phyloP scores from a whole-genome alignment of 1,284 basidiomycete species.

The Exsudoporus floridanus region DNA sequence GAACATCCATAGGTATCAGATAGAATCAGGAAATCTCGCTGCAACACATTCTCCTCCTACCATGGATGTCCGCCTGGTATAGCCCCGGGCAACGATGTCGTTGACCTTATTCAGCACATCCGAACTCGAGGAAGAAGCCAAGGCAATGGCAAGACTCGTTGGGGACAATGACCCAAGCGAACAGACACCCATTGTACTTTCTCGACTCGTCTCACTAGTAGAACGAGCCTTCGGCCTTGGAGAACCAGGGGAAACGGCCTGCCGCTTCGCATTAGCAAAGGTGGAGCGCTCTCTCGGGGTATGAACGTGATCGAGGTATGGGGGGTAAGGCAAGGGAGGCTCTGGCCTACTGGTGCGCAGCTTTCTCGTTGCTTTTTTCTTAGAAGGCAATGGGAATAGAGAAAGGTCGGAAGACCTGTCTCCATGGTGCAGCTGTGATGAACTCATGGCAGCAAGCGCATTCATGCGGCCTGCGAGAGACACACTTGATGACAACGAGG shows the following conservation, averaged over 20 bases:
- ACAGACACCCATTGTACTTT: slow-evolving; percentile 9
- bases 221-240: slow-evolving; percentile 10
- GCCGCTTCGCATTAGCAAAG: not conserved
- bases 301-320: slow-evolving; percentile 14
- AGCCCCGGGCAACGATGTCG: slow-evolving; percentile 26
- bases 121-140: slow-evolving; percentile 25
- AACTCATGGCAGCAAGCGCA: not conserved
- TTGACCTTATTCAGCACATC: slow-evolving; percentile 27
- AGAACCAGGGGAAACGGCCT: slow-evolving; percentile 12
- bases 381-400: slow-evolving; percentile 25
- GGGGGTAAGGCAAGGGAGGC: slow-evolving; percentile 25
- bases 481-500: slow-evolving; percentile 17
- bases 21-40: not conserved
- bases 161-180: slow-evolving; percentile 26
- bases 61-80: slow-evolving; percentile 15
- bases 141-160: slow-evolving; percentile 24
- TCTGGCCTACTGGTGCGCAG: slow-evolving; percentile 2
- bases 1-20: not conserved
- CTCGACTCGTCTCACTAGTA: slow-evolving; percentile 3
- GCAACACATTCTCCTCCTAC: not conserved
- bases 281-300: not conserved
- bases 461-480: slow-evolving; percentile 17
- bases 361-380: slow-evolving; percentile 2
- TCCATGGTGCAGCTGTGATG: not conserved
- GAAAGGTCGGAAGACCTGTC: slow-evolving; percentile 12